Conservation (phyloP, 2,329 filamentous ascomycete genomes). For the Phyllosticta citriasiana region DNA sequence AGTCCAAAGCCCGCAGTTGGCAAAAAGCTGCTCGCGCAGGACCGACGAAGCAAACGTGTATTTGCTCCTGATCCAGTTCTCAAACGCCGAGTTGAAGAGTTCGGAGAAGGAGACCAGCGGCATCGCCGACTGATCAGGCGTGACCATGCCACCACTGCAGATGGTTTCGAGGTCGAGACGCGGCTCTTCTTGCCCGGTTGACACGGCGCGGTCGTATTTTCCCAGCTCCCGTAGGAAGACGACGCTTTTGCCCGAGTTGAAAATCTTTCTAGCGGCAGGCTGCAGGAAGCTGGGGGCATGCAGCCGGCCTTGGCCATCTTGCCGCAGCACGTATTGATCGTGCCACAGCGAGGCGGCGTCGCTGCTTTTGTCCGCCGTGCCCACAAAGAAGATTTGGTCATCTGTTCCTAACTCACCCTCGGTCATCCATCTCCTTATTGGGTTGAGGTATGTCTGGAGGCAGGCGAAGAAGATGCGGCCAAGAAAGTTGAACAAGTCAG, state of each 20-base stretch:
- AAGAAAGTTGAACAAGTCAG: slow-evolving; percentile 51
- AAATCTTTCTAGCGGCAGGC: slow-evolving; percentile 59
- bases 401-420: slow-evolving; percentile 56
- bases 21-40: slow-evolving; percentile 57
- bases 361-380: slow-evolving; percentile 45
- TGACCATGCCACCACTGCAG: slow-evolving; percentile 32
- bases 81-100: slow-evolving; percentile 61
- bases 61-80: slow-evolving; percentile 66
- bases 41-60: slow-evolving; percentile 59
- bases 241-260: slow-evolving; percentile 80
- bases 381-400: slow-evolving; percentile 68
- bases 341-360: slow-evolving; percentile 64
- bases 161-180: slow-evolving; percentile 48
- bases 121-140: slow-evolving; percentile 16
- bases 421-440: slow-evolving; percentile 77
- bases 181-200: slow-evolving; percentile 28
- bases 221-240: slow-evolving; percentile 65
- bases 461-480: slow-evolving; percentile 68
- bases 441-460: slow-evolving; percentile 70
- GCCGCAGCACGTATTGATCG: slow-evolving; percentile 59
- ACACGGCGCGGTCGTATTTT: background rate
- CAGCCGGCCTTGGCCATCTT: slow-evolving; percentile 48
- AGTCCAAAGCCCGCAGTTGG: slow-evolving; percentile 55
- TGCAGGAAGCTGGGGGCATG: slow-evolving; percentile 68
- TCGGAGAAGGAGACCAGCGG: slow-evolving; percentile 61